Base-by-base conservation (phyloP, 202 grass and related monocot genomes). In the Cymbopogon flexuosus region DNA sequence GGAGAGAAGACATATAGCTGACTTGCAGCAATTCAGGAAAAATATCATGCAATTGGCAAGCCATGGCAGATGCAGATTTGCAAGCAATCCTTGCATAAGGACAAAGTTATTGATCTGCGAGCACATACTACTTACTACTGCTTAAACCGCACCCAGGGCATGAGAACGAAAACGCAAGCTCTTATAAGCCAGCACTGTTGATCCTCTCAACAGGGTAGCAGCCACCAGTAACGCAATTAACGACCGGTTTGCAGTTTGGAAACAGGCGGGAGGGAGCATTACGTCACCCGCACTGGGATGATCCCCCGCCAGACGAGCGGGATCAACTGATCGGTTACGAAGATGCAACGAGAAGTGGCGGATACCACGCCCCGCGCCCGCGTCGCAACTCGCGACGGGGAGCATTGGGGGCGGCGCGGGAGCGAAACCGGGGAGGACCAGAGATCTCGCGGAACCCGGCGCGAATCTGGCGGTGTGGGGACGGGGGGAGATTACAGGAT, bases 401-500 rank as follows among this genome's bases (percentile, higher is more conserved):
- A 49, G 74, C 74, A 75, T 47, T 49, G 61, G 51, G 22, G n/a
- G 37, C 41, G 18, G 31, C 42, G 6, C 21, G 24, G 6, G 63
- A 27, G 37, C 19, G 27, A 10, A 36, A 11, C 61, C 29, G 12
- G 34, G 37, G n/a, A 62, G 14, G 22, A 45, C 11, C 73, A 73
- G 78, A 82, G 87, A 89, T 89, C 83, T 85, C 83, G 73, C 72
- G 31, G 47, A 68, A 73, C 59, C 78, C 78, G 29, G 8, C 73
- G 49, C 79, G 68, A 89, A 86, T 86, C 87, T 89, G 79, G 47
- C 40, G 65, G 57, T 43, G 24, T 56, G 24, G 13, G 60, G 45
- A 16, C 3, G 18, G 37, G 49, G 21, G 63, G 52, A 3, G 36
- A 47, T 46, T 61, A 8, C 27, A 27, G 27, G 27, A 2, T 78